A percentile compares a stretch with the other conserved stretches of the same genome.
Conservation (phyloP, 2,329 filamentous ascomycete genomes). For the Pestalotiopsis sp. region DNA sequence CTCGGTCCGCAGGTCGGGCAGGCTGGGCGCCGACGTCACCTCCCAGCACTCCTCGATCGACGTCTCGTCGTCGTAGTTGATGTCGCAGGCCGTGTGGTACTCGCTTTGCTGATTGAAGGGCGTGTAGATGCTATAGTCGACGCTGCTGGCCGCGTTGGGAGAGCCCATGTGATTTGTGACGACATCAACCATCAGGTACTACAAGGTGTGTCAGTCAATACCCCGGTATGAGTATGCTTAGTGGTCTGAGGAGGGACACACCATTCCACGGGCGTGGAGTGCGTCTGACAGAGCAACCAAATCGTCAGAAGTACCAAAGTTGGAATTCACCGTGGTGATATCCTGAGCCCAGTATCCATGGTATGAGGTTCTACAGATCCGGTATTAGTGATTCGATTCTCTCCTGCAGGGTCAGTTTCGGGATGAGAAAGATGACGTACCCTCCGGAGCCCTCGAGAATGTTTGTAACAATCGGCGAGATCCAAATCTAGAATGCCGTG, state of each 20-base stretch:
- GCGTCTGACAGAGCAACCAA: conserved; percentile 50
- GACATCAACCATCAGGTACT: conserved; percentile 63
- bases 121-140: conserved; percentile 56
- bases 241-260: conserved; percentile 17
- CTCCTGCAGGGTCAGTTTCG: not conserved
- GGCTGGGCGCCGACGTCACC: conserved; percentile 46
- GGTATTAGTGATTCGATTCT: not conserved
- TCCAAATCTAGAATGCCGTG: conserved; percentile 33
- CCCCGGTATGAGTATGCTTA: not conserved
- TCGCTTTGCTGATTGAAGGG: conserved; percentile 58
- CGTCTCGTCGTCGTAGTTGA: conserved; percentile 50
- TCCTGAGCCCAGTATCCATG: conserved; percentile 57
- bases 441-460: conserved; percentile 38
- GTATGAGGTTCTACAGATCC: conserved; percentile 38
- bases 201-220: not conserved
- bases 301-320: conserved; percentile 62
- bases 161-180: conserved; percentile 62
- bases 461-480: conserved; percentile 46
- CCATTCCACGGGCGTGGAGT: conserved; percentile 57
- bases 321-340: conserved; percentile 56
- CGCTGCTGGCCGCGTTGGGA: conserved; percentile 43
- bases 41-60: conserved; percentile 50
- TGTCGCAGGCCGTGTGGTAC: conserved; percentile 58
- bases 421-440: not conserved
- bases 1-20: conserved; percentile 50